These are phyloP conservation scores for Pugionium cornutum DNA, from an alignment of 345 rosid genomes.

Conservation along the genomic window DNA sequence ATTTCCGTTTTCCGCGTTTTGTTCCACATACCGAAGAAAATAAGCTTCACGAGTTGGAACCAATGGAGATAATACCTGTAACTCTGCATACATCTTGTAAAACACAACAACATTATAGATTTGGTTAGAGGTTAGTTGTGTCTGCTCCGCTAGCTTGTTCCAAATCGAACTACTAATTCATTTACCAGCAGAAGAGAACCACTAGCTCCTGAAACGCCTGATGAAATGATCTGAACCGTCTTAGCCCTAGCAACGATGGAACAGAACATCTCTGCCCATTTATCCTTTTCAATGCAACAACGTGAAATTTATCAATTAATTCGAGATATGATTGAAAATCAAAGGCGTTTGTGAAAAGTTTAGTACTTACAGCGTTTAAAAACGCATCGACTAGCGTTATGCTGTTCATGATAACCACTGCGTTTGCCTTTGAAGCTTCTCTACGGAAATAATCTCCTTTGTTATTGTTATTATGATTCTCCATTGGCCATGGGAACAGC, in stretches of 20 bases:
- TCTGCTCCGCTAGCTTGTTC: too few relatives aligned
- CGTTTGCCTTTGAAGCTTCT: conserved; percentile 72
- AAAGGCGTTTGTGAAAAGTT: background rate
- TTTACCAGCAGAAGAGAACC: conserved; percentile 89
- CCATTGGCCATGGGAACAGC: conserved; percentile 69
- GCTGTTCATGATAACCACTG: conserved; percentile 91
- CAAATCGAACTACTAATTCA: background rate
- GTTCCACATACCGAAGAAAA: conserved; percentile 82
- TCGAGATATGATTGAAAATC: background rate
- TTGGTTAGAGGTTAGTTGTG: background rate
- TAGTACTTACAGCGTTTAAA: conserved; percentile 68
- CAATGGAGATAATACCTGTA: conserved; percentile 78
- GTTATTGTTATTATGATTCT: conserved; percentile 39
- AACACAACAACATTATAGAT: conserved; percentile 11
- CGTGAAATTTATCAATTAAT: background rate
- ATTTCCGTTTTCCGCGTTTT: conserved; percentile 59
- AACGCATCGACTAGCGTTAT: conserved; percentile 76
- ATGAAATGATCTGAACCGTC: conserved; percentile 64
- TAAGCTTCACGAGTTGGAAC: conserved; percentile 81
- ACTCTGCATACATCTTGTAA: conserved; percentile 79
- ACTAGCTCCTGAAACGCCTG: conserved; percentile 65
- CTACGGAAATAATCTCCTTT: conserved; percentile 42
- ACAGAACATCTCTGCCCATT: conserved; percentile 90
- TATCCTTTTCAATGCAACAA: conserved; percentile 48
- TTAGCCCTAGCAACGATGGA: conserved; percentile 88